phyloP scores from a whole-genome alignment of 345 rosid genomes.

The Dimocarpus longan region DNA sequence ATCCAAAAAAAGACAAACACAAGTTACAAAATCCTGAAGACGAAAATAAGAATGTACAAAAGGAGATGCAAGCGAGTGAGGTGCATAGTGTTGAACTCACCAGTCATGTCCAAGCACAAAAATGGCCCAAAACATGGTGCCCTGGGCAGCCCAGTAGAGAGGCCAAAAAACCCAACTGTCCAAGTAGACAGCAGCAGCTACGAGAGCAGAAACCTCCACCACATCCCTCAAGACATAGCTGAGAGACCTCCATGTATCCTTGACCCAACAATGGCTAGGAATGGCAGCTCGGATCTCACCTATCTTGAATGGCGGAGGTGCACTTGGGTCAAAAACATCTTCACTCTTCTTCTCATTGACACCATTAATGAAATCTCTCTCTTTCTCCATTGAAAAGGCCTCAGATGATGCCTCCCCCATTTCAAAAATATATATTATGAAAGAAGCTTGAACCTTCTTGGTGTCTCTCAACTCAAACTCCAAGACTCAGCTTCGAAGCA shows the following conservation, averaged over 20 bases:
- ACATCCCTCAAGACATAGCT: constrained; percentile 71
- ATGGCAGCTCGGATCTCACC: constrained; percentile 73
- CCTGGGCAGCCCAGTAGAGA: constrained; percentile 73
- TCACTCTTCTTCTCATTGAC: constrained; percentile 5
- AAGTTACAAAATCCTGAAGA: constrained; percentile 13
- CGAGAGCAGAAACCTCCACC: constrained; percentile 45
- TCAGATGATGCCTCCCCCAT: constrained; percentile 4
- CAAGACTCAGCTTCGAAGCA: background rate
- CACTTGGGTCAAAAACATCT: constrained; percentile 52
- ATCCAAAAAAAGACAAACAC: constrained; percentile 17
- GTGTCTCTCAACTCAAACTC: background rate
- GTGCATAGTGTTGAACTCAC: constrained; percentile 30
- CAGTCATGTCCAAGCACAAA: constrained; percentile 95
- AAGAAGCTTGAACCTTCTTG: background rate
- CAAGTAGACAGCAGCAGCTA: constrained; percentile 46
- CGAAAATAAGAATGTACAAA: background rate
- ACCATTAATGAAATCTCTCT: background rate
- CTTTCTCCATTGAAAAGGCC: background rate
- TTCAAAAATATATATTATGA: background rate
- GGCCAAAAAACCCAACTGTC: constrained; percentile 65
- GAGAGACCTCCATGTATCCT: constrained; percentile 67
- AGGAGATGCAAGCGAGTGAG: background rate
- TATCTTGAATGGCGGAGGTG: constrained; percentile 66
- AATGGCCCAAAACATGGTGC: constrained; percentile 87
- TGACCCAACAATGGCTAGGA: constrained; percentile 77